Evolutionary conservation across 495 filamentous ascomycete species (phyloP).

Genomic region (Jackrogersella minutella): DNA sequence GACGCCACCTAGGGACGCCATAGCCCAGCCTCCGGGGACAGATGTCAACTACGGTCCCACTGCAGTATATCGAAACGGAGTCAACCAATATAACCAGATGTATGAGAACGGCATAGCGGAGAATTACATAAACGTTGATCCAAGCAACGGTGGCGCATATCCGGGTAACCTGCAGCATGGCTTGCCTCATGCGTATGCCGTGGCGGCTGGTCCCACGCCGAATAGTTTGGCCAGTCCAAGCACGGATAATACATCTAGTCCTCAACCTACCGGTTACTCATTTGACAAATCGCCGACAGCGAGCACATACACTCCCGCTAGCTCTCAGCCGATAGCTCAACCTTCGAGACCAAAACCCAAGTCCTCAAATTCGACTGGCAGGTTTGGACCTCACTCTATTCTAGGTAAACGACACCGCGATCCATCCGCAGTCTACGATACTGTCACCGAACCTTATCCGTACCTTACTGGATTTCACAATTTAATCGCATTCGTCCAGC

Average conservation of each 20-base stretch:
- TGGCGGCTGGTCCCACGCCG: conserved; percentile 54
- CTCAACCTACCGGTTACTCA: conserved; percentile 52
- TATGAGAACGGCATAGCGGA: conserved; percentile 52
- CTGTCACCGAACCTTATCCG: conserved; percentile 86
- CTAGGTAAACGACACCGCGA: conserved; percentile 66
- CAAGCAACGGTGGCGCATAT: conserved; percentile 49
- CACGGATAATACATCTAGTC: conserved; percentile 59
- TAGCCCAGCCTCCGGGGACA: conserved; percentile 42
- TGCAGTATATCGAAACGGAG: conserved; percentile 54
- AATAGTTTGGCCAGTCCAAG: conserved; percentile 57
- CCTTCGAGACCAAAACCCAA: conserved; percentile 50
- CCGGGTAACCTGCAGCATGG: conserved; percentile 60
- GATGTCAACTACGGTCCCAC: conserved; percentile 54
- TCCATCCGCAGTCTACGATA: conserved; percentile 85
- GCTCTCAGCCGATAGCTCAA: conserved; percentile 39
- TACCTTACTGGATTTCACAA: conserved; percentile 91
- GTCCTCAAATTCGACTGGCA: conserved; percentile 51
- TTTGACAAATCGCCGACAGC: conserved; percentile 58
- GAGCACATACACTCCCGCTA: conserved; percentile 46
- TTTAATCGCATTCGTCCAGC: conserved; percentile 80
- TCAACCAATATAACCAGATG: conserved; percentile 52
- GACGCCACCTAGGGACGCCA: conserved; percentile 71
- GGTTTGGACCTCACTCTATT: conserved; percentile 57
- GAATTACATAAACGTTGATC: conserved; percentile 53
- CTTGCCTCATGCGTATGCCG: conserved; percentile 59